These are phyloP conservation scores for Amauroascus niger DNA, from an alignment of 2,329 filamentous ascomycete species.

Conservation along the genomic window DNA sequence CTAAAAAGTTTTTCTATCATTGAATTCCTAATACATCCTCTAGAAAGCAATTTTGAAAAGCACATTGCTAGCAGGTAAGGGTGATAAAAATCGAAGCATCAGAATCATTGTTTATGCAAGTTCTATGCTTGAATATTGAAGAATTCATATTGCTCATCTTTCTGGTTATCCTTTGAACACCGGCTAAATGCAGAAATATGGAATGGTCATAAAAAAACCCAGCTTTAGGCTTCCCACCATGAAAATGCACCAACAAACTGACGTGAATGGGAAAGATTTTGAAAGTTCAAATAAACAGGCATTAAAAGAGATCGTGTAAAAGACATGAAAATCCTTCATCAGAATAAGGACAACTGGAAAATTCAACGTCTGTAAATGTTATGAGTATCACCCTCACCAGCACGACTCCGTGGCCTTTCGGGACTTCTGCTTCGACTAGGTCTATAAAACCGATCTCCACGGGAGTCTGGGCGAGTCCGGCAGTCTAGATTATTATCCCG, in stretches of 20 bases:
- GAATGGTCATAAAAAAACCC: not conserved
- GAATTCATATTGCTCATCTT: not conserved
- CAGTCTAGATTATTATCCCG: conserved; percentile 13
- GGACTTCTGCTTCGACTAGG: conserved; percentile 15
- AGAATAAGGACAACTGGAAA: not conserved
- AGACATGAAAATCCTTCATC: not conserved
- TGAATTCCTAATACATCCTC: not conserved
- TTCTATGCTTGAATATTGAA: not conserved
- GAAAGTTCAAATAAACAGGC: not conserved
- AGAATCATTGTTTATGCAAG: no score
- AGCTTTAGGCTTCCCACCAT: not conserved
- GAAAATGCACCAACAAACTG: not conserved
- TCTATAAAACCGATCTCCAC: conserved; percentile 13
- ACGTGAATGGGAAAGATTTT: no score
- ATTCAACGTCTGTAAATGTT: conserved; percentile 14
- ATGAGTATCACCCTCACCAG: conserved; percentile 5
- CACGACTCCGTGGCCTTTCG: conserved; percentile 12
- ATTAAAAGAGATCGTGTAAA: not conserved
- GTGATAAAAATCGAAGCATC: not conserved
- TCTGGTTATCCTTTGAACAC: conserved; percentile 12
- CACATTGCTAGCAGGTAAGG: not conserved
- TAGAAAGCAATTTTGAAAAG: not conserved
- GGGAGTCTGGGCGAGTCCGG: conserved; percentile 4
- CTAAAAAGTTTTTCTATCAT: not conserved
- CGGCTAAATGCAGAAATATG: not conserved